Percentiles rank a stretch among this genome's conserved stretches.
phyloP scores from a whole-genome alignment of 192 early-diverging fungal genomes.

The Coemansia pectinata region DNA sequence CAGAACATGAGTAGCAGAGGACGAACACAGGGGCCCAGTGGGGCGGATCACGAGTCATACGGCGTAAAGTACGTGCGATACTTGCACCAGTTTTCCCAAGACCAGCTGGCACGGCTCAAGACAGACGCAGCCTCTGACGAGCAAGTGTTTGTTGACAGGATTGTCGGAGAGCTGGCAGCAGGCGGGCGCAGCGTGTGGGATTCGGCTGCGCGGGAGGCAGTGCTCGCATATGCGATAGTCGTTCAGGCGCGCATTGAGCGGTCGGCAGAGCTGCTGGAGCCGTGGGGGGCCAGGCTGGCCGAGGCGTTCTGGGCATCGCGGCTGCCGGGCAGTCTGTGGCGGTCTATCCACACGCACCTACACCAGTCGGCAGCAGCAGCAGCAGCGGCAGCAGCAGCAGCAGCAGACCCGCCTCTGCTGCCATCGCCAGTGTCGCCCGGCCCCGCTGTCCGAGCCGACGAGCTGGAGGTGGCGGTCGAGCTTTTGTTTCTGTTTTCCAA shows the following conservation, averaged over 20 bases:
- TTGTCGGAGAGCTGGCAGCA: neutral
- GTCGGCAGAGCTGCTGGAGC: neutral
- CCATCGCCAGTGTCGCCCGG: neutral
- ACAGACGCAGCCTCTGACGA: neutral
- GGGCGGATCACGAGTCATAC: conserved; percentile 31
- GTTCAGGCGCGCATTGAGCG: conserved; percentile 31
- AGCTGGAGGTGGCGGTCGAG: conserved; percentile 44
- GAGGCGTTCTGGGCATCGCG: conserved; percentile 24
- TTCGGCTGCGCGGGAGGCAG: conserved; percentile 14
- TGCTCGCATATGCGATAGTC: conserved; percentile 36
- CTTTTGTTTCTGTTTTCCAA: conserved; percentile 33
- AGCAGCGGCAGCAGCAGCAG: neutral
- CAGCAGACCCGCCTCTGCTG: neutral
- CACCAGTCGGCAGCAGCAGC: neutral
- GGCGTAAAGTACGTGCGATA: conserved; percentile 41
- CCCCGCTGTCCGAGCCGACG: conserved; percentile 9
- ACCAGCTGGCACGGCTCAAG: conserved; percentile 9
- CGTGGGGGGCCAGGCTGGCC: conserved; percentile 12
- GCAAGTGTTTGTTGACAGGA: neutral
- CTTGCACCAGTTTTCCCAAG: conserved; percentile 18
- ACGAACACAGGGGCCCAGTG: neutral
- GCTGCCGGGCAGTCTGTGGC: conserved; percentile 23
- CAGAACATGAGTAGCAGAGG: neutral
- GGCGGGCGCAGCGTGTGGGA: conserved; percentile 11
- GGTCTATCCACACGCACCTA: conserved; percentile 12